phyloP scores from a whole-genome alignment of 2,329 filamentous ascomycete genomes.

The Penicillium paneum region DNA sequence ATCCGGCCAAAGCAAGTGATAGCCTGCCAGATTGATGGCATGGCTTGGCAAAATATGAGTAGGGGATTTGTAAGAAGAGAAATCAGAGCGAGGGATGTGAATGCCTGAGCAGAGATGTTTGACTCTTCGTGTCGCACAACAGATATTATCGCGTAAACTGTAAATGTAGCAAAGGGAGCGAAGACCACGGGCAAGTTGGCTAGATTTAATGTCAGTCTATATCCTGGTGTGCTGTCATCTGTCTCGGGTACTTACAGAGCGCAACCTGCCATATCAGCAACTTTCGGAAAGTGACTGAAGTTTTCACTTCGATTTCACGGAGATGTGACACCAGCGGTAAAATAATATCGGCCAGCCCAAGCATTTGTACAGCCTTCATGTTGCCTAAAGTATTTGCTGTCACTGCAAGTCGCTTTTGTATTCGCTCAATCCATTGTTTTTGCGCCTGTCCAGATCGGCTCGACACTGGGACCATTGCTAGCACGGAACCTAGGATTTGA shows the following conservation, averaged over 20 bases:
- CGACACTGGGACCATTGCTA: constrained; percentile 2
- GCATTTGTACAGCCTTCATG: constrained; percentile 44
- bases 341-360: constrained; percentile 32
- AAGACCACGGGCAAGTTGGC: constrained; percentile 18
- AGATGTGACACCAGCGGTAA: constrained; percentile 8
- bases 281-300: constrained; percentile 1
- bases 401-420: constrained; percentile 41
- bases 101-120: constrained; percentile 13
- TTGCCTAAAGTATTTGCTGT: constrained; percentile 39
- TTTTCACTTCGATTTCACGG: constrained; percentile 8
- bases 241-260: constrained; percentile 14
- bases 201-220: constrained; percentile 4
- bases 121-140: neutral
- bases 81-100: constrained; percentile 24
- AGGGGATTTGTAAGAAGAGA: constrained; percentile 21
- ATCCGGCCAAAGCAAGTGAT: constrained; percentile 18
- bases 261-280: constrained; percentile 11
- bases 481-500: neutral
- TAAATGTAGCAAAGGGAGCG: constrained; percentile 20
- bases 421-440: constrained; percentile 41
- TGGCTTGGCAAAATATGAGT: constrained; percentile 17
- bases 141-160: constrained; percentile 13
- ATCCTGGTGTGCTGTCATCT: neutral
- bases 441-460: constrained; percentile 18
- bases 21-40: constrained; percentile 13